Evolutionary conservation across 768 basidiomycete species (phyloP).

Genomic region (Termitomyces sp.): DNA sequence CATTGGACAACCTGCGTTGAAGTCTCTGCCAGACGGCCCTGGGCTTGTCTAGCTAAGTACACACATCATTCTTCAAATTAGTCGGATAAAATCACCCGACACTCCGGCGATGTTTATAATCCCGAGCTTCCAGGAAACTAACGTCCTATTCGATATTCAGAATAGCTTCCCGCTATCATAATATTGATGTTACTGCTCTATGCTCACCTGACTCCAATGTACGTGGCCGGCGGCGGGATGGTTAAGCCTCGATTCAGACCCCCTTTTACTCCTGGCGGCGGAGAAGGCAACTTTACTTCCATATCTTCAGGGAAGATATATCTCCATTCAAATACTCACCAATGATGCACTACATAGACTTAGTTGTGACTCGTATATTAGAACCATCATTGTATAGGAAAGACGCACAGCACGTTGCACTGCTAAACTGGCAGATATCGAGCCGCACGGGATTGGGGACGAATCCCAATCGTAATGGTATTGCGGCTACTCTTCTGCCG

Average conservation of each 20-base stretch:
- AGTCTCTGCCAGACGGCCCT: neutral
- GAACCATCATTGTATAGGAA: neutral
- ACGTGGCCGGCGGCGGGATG: conserved; percentile 1
- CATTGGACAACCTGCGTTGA: neutral
- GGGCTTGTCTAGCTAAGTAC: neutral
- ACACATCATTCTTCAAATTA: neutral
- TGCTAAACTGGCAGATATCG: neutral
- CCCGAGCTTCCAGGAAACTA: neutral
- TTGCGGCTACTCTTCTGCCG: neutral
- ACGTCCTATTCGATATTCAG: neutral
- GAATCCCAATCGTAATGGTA: neutral
- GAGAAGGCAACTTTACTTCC: neutral
- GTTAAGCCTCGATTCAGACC: neutral
- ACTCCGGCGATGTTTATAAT: neutral
- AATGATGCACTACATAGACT: neutral
- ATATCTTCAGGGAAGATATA: neutral
- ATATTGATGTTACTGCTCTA: neutral
- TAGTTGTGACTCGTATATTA: neutral
- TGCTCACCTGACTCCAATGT: neutral
- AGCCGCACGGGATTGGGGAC: neutral
- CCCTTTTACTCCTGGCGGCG: neutral
- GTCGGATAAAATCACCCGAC: neutral
- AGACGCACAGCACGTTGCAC: neutral
- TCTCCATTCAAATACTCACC: neutral
- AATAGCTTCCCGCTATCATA: neutral